These are phyloP conservation scores for Letharia columbiana DNA, from an alignment of 495 filamentous ascomycete genomes.

Conservation along the genomic window DNA sequence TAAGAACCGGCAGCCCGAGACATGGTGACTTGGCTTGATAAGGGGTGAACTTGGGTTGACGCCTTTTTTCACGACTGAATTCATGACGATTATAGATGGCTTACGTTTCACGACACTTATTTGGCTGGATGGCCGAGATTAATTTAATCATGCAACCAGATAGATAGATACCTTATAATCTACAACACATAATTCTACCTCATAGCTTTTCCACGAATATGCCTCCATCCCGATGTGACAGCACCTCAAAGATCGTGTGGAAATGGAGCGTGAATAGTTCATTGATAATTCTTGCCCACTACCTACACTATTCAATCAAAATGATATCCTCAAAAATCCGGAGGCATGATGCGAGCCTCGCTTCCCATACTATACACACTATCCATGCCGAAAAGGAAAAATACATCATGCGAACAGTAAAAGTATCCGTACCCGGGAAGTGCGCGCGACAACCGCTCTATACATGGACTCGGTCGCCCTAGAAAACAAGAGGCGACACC, in stretches of 20 bases:
- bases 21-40: slow-evolving; percentile 1
- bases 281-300: not conserved
- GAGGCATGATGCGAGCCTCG: not conserved
- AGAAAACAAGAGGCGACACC: no score
- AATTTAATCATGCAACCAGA: not conserved
- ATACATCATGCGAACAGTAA: not conserved
- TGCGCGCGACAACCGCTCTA: not conserved
- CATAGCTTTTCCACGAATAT: not conserved
- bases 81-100: not conserved
- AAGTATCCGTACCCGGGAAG: not conserved
- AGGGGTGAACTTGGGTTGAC: not conserved
- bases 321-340: not conserved
- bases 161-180: not conserved
- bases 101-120: slow-evolving; percentile 11
- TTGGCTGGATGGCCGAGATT: not conserved
- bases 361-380: not conserved
- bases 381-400: not conserved
- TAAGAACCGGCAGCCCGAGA: not conserved
- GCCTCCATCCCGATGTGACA: not conserved
- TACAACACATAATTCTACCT: not conserved
- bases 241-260: not conserved
- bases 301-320: not conserved
- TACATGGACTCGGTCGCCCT: not conserved
- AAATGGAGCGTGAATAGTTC: not conserved
- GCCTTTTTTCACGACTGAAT: not conserved